Percentiles rank a stretch among this genome's conserved stretches.
These are phyloP conservation scores for Oxytropis ochrocephala DNA, from an alignment of 306 rosid species.

Conservation along the genomic window DNA sequence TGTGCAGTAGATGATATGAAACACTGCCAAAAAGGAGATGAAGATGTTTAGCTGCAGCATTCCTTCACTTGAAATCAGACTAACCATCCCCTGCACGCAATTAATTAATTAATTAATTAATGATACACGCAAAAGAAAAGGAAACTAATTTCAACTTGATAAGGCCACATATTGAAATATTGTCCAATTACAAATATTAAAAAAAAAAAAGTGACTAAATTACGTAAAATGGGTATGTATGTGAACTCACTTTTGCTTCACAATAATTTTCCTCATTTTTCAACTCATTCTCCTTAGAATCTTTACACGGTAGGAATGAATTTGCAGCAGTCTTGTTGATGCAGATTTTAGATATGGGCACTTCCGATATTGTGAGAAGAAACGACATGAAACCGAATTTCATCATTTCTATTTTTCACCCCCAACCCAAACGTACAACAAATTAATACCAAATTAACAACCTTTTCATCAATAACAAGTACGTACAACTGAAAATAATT, in stretches of 20 bases:
- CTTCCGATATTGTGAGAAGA: slow-evolving; percentile 44
- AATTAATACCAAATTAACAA: background rate
- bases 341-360: slow-evolving; percentile 57
- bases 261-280: slow-evolving; percentile 22
- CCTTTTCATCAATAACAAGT: background rate
- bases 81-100: slow-evolving; percentile 49
- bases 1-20: slow-evolving; percentile 56
- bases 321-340: slow-evolving; percentile 27
- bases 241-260: slow-evolving; percentile 38
- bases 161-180: background rate
- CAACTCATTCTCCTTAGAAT: background rate
- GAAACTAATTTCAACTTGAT: background rate
- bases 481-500: background rate
- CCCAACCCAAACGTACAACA: background rate
- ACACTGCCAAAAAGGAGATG: slow-evolving; percentile 54
- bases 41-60: slow-evolving; percentile 46
- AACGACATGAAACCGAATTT: slow-evolving; percentile 52
- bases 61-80: slow-evolving; percentile 52
- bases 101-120: background rate
- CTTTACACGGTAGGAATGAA: slow-evolving; percentile 47
- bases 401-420: slow-evolving; percentile 42
- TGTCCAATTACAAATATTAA: background rate
- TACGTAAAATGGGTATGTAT: background rate
- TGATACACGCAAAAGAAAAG: background rate
- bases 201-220: background rate